A percentile compares a stretch with the other conserved stretches of the same genome.
These are phyloP conservation scores for Nepenthes alata DNA, from an alignment of 179 eudicot genomes.

Conservation along the genomic window DNA sequence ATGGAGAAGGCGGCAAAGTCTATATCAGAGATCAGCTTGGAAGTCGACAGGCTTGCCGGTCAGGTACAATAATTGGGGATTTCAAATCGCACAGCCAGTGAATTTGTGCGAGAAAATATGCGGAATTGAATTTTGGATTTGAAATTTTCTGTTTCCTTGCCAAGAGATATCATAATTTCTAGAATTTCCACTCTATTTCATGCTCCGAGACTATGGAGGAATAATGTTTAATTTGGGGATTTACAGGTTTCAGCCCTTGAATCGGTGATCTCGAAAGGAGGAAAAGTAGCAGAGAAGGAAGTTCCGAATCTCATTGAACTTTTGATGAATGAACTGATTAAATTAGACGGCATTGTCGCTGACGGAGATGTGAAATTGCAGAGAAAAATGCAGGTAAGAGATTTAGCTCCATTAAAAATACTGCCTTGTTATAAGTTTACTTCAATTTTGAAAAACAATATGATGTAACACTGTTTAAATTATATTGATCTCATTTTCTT, in stretches of 20 bases:
- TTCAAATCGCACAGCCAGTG: neutral
- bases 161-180: neutral
- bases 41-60: conserved; percentile 78
- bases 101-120: neutral
- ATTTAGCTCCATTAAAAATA: too few relatives aligned
- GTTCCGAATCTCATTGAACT: conserved; percentile 40
- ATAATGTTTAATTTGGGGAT: neutral
- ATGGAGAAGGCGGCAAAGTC: conserved; percentile 75
- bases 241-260: conserved; percentile 67
- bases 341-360: conserved; percentile 61
- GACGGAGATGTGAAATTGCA: conserved; percentile 87
- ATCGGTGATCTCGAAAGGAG: conserved; percentile 57
- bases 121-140: neutral
- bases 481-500: too few relatives aligned
- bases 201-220: neutral
- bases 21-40: conserved; percentile 66
- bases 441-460: too few relatives aligned
- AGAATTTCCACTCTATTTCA: neutral
- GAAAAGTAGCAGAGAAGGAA: conserved; percentile 62
- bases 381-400: conserved; percentile 77
- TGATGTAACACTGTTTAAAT: too few relatives aligned
- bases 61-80: conserved; percentile 32
- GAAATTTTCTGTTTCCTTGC: neutral
- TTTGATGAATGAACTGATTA: conserved; percentile 73
- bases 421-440: too few relatives aligned